Evolutionary conservation across 2,329 filamentous ascomycete species (phyloP), one percentile per base, ranked within the genome.

Genomic region (Penicillium palitans): DNA sequence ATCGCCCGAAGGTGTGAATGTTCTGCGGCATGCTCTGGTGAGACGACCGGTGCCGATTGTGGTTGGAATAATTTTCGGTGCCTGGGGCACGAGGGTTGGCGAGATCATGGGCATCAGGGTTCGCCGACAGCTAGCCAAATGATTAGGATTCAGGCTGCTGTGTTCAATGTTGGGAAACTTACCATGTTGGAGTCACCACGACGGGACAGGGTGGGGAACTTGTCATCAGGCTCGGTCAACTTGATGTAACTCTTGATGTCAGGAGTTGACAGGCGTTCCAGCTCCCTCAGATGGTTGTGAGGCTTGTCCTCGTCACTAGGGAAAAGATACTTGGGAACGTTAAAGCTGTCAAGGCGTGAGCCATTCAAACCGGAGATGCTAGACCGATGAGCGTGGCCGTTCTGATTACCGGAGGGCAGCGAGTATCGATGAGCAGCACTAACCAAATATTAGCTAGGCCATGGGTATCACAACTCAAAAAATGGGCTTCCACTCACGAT

Each of bases 271-370:
- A 82, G 76, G 25, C 80, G 73, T 59, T 81, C 78, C 37, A 79
- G 71, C 41, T 83, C 78, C 56, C 79, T 80, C 55, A 69, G 58
- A 55, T 63, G 67, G 10, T 66, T 55, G 54, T 63, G 66, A 9
- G 73, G 66, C 58, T 77, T 74, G 57, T 92, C 87, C 60, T 92
- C 91, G 70, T 93, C 90, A 60, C 90, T 91, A 68, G 91, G 89
- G 72, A 97, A 96, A 39, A 96, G 81, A 70, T 96, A 96, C 55
- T 90, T 87, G 27, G 91, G 85, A 13, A 90, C 92, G 77, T 95
- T 93, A 69, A 91, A 91, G 66, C 90, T 88, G 61, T 95, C 92
- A 57, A 96, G 80, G 40, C 84, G 84, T n/a, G 70, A 64, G 13
- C 61, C 59, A 35, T 63, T 71, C 54, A 71, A 74, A 19, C 61